Evolutionary conservation across 2,329 filamentous ascomycete species (phyloP).

Genomic region (Aspergillus brunneoviolaceus): DNA sequence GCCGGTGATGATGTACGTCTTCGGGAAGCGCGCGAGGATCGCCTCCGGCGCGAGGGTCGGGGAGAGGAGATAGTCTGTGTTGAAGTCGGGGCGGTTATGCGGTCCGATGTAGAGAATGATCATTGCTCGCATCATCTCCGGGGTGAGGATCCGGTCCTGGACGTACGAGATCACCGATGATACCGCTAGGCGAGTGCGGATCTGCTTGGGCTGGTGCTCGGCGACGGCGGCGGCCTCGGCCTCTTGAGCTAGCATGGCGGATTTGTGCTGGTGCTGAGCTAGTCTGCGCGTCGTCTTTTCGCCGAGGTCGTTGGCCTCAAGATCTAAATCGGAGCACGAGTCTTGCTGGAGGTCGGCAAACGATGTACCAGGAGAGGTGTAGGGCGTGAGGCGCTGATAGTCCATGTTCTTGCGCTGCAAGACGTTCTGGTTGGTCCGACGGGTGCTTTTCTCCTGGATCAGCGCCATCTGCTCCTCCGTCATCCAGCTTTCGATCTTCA

Average conservation of each 20-base stretch:
- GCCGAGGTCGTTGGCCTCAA: conserved; percentile 21
- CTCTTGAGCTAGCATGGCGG: conserved; percentile 28
- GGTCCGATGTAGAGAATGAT: conserved; percentile 96
- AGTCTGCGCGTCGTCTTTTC: conserved; percentile 23
- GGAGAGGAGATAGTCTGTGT: conserved; percentile 84
- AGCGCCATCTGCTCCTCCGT: conserved; percentile 95
- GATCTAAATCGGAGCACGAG: conserved; percentile 17
- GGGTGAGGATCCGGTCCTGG: conserved; percentile 88
- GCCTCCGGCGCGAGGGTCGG: conserved; percentile 85
- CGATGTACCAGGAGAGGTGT: conserved; percentile 72
- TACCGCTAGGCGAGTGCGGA: conserved; percentile 86
- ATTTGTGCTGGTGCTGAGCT: conserved; percentile 29
- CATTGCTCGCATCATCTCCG: conserved; percentile 99
- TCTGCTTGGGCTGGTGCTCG: conserved; percentile 45
- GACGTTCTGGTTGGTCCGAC: conserved; percentile 75
- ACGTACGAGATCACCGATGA: conserved; percentile 98
- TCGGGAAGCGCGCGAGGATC: conserved; percentile 82
- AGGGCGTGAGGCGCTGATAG: conserved; percentile 75
- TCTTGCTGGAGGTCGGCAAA: conserved; percentile 58
- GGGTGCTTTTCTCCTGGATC: conserved; percentile 77
- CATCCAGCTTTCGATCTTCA: conserved; percentile 99
- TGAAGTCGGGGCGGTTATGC: conserved; percentile 89
- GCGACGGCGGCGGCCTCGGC: conserved; percentile 36
- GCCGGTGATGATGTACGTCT: conserved; percentile 89
- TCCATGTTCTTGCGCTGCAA: conserved; percentile 83